Conservation (phyloP, 495 filamentous ascomycete species). For the Hypoxylon fuscum region DNA sequence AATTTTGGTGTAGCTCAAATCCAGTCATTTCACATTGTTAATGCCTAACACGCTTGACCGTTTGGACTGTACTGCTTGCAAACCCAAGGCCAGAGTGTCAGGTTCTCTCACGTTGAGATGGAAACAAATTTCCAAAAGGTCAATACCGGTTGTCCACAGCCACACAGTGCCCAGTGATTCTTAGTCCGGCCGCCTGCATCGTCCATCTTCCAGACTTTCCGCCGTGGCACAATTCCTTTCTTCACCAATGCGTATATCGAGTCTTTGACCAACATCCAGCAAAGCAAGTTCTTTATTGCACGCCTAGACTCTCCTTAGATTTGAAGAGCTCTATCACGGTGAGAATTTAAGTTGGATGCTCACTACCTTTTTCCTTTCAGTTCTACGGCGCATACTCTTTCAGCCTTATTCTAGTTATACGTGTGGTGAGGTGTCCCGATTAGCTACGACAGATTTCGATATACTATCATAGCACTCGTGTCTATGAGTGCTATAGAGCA, state of each 20-base stretch:
- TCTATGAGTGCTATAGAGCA: neutral
- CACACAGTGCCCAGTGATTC: constrained; percentile 14
- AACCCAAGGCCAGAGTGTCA: neutral
- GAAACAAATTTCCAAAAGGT: constrained; percentile 4
- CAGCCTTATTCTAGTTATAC: constrained; percentile 11
- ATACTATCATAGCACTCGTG: neutral
- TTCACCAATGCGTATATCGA: constrained; percentile 12
- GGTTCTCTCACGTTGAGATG: neutral
- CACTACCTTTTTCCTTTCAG: constrained; percentile 3
- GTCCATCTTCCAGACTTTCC: neutral
- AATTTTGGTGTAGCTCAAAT: constrained; percentile 1
- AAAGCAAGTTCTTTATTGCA: constrained; percentile 31
- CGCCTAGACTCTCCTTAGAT: constrained; percentile 17
- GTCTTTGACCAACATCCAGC: constrained; percentile 20
- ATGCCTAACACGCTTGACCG: constrained; percentile 6
- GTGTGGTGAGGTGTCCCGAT: neutral
- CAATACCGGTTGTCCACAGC: constrained; percentile 4
- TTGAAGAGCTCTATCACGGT: constrained; percentile 20
- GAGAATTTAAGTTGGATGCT: constrained; percentile 19
- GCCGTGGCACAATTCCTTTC: constrained; percentile 4
- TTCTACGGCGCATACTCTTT: neutral
- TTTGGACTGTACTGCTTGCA: neutral
- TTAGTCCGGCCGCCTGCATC: constrained; percentile 6
- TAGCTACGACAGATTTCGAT: neutral
- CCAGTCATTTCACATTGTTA: neutral